These are phyloP conservation scores for Meripilus lineatus DNA, from an alignment of 1,284 basidiomycete genomes.

Conservation along the genomic window DNA sequence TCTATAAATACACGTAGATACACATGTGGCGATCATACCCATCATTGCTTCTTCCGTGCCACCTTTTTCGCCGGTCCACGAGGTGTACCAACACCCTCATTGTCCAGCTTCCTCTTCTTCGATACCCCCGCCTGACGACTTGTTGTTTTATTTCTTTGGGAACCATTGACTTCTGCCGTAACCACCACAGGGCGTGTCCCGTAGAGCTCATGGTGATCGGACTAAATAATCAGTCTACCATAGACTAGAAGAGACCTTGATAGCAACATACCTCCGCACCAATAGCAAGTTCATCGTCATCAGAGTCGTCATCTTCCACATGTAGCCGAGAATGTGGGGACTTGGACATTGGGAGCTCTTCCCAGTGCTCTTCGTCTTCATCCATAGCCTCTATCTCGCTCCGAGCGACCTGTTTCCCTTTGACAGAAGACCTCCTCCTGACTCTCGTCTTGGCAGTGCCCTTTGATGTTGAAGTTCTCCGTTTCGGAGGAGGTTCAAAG, in stretches of 20 bases:
- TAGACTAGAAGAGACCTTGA: not conserved
- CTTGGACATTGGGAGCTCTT: not conserved
- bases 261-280: not conserved
- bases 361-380: not conserved
- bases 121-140: not conserved
- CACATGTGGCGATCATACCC: too few species aligned
- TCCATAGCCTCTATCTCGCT: not conserved
- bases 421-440: not conserved
- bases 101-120: slow-evolving; percentile 7
- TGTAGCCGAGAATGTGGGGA: too few species aligned
- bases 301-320: not conserved
- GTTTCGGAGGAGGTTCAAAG: not conserved
- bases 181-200: too few species aligned
- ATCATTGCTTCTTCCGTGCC: slow-evolving; percentile 1
- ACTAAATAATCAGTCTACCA: not conserved
- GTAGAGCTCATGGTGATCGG: too few species aligned
- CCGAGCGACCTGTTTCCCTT: not conserved
- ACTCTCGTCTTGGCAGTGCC: not conserved
- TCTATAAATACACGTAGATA: too few species aligned
- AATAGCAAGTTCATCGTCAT: not conserved
- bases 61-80: slow-evolving; percentile 3
- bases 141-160: not conserved
- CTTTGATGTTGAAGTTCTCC: not conserved
- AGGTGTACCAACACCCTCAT: not conserved
- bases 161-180: not conserved